These are phyloP conservation scores for Colletotrichum camelliae DNA, from an alignment of 2,329 filamentous ascomycete genomes.

Conservation along the genomic window DNA sequence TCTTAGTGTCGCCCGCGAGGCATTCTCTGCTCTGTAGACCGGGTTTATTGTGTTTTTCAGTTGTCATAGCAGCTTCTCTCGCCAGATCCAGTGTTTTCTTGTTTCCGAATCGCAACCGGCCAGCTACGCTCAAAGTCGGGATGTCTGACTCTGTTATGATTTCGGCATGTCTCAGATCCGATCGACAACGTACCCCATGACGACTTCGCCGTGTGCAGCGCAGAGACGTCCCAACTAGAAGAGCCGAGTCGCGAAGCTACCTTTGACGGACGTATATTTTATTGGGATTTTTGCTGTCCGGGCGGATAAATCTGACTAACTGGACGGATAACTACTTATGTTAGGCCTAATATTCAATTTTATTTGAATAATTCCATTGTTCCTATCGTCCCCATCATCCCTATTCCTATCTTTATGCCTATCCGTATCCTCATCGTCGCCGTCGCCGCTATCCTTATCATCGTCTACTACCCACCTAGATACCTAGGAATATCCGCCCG, in stretches of 20 bases:
- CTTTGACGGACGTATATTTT: neutral
- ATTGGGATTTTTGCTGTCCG: neutral
- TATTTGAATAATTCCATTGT: too few relatives aligned
- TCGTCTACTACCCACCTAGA: too few relatives aligned
- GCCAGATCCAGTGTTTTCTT: neutral
- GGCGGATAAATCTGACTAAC: too few relatives aligned
- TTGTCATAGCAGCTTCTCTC: neutral
- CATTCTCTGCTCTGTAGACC: neutral
- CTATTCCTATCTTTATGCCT: too few relatives aligned
- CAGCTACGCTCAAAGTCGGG: neutral
- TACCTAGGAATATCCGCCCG: too few relatives aligned
- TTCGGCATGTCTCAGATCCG: neutral
- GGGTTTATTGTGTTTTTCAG: neutral
- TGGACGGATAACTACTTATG: too few relatives aligned
- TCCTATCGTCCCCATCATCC: too few relatives aligned
- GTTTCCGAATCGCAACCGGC: neutral
- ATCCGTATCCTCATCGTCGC: too few relatives aligned
- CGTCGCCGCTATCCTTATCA: too few relatives aligned
- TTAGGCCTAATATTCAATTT: too few relatives aligned
- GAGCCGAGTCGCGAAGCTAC: neutral
- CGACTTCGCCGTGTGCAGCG: neutral
- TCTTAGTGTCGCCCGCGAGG: neutral
- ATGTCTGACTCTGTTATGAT: neutral
- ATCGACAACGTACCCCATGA: neutral
- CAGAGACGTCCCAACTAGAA: neutral